Conservation (phyloP, 1,284 basidiomycete genomes). For the Malassezia sp. region DNA sequence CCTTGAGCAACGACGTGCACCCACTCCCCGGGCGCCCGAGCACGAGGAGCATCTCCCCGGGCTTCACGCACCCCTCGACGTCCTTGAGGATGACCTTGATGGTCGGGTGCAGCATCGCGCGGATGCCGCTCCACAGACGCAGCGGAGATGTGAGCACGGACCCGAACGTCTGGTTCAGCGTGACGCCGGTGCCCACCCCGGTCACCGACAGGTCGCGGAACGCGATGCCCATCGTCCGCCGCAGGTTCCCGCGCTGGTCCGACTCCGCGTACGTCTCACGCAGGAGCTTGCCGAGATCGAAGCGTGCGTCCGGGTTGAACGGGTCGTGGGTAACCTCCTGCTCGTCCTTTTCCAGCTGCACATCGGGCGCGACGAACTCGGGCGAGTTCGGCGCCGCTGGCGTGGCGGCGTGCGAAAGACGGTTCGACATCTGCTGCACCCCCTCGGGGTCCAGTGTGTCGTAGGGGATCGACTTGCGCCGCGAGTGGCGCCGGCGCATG, state of each 20-base stretch:
- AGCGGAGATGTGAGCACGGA: constrained; percentile 23
- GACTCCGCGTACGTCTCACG: constrained; percentile 29
- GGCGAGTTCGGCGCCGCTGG: background rate
- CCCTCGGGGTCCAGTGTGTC: constrained; percentile 11
- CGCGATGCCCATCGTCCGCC: constrained; percentile 27
- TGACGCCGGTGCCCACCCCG: constrained; percentile 27
- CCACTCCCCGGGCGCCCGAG: constrained; percentile 54
- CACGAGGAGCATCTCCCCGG: constrained; percentile 56
- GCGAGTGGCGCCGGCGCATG: background rate
- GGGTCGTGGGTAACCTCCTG: constrained; percentile 16
- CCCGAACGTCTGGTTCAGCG: constrained; percentile 24
- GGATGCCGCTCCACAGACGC: constrained; percentile 20
- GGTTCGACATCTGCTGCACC: constrained; percentile 1
- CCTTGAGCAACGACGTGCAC: constrained; percentile 55
- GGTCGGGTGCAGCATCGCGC: constrained; percentile 23
- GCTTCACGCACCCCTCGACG: constrained; percentile 47
- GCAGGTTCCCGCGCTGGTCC: constrained; percentile 29
- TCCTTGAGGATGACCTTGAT: constrained; percentile 30
- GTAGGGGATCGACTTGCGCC: constrained; percentile 8
- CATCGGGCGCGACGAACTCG: background rate
- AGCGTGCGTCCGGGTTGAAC: constrained; percentile 39
- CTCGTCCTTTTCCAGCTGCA: background rate
- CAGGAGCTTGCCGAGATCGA: constrained; percentile 45
- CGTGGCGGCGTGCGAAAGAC: background rate
- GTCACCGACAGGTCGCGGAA: constrained; percentile 31